A percentile compares a stretch with the other conserved stretches of the same genome.
phyloP scores from a whole-genome alignment of 306 rosid genomes.

The Leucaena leucocephala region DNA sequence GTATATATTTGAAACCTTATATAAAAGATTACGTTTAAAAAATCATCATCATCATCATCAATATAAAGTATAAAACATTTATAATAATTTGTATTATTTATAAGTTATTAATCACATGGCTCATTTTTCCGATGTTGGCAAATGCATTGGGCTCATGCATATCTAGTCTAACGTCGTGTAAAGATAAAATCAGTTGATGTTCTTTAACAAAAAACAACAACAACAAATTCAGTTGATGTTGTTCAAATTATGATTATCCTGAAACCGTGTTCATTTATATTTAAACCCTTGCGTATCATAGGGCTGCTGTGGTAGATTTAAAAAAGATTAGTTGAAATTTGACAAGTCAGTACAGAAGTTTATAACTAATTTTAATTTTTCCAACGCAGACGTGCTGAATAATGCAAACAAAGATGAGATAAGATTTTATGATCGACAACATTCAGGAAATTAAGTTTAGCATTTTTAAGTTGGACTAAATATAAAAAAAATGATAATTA shows the following conservation, averaged over 20 bases:
- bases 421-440: neutral
- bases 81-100: too few relatives aligned
- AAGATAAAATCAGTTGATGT: too few relatives aligned
- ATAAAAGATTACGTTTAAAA: too few relatives aligned
- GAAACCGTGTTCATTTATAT: neutral
- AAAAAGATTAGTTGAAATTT: too few relatives aligned
- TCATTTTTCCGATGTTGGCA: neutral
- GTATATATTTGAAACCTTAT: too few relatives aligned
- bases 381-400: too few relatives aligned
- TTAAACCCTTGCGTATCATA: too few relatives aligned
- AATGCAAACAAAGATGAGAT: neutral
- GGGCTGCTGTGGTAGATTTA: too few relatives aligned
- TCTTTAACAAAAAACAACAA: too few relatives aligned
- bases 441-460: neutral
- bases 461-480: neutral
- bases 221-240: too few relatives aligned
- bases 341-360: neutral
- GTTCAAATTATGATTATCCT: neutral
- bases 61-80: too few relatives aligned
- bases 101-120: neutral
- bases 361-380: neutral
- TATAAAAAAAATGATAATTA: neutral
- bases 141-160: neutral
- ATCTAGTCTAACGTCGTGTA: neutral
- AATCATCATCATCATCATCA: too few relatives aligned